Evolutionary conservation across 768 basidiomycete genomes (phyloP), one percentile per base, ranked within the genome.

Genomic region (Lactifluus hygrophoroides): DNA sequence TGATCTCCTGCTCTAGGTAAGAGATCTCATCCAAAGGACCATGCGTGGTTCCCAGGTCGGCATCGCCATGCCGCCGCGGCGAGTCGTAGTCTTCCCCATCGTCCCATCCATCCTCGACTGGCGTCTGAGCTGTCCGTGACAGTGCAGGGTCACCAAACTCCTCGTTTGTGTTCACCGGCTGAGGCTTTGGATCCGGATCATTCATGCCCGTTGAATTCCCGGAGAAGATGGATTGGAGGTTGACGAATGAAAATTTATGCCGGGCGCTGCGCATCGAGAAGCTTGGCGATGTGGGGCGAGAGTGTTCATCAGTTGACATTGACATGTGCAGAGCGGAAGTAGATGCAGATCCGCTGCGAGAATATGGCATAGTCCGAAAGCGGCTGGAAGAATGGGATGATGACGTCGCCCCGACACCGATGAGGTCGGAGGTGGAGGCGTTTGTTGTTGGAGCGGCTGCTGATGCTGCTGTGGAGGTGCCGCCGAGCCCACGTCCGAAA

Each of bases 1-100:
- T 79, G 61, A 71, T 60, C 51, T 84, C 78, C 34, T 66, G 69
- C 37, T 53, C 55, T 17, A 45, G 51, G 16, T 17, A 25, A 7
- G 28, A 10, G 34, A 32, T 14, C 52, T 46, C 54, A 17, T 46
- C 48, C 35, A 14, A 34, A 21, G 0, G 40, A 51, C 54, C n/a
- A n/a, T 45, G 23, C 2, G 50, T 37, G 25, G 21, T n/a, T n/a
- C n/a, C n/a, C 34, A 32, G 37, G n/a, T 46, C 35, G 51, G 19
- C 43, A 30, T 19, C 38, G 23, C 21, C 58, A 27, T 51, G 48
- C 49, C 59, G 49, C 49, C 59, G 54, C 27, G 59, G 59, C 11
- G 59, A 60, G 17, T 60, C 59, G 7, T 60, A 60, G 44, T 60
- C 59, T 37, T 60, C 59, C 2, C 25, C 54, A 56, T 28, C 32